Evolutionary conservation across 495 filamentous ascomycete genomes (phyloP).

Genomic region (Halenospora varia): DNA sequence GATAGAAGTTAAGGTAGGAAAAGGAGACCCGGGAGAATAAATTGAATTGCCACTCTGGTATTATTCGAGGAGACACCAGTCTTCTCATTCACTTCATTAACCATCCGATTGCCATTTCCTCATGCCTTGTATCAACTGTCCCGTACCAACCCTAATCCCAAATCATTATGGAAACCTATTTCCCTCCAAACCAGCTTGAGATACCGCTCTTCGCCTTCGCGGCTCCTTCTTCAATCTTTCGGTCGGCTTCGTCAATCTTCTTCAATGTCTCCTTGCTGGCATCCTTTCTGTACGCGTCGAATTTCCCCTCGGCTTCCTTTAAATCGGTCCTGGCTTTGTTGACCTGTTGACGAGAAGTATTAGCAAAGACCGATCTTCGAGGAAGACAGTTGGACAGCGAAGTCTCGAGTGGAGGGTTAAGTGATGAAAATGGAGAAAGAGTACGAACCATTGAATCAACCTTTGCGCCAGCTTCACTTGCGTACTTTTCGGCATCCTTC

Average conservation of each 20-base stretch:
- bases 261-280: constrained; percentile 56
- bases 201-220: constrained; percentile 74
- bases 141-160: no score
- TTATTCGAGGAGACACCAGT: no score
- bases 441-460: constrained; percentile 52
- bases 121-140: no score
- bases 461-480: constrained; percentile 47
- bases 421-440: background rate
- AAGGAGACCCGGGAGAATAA: no score
- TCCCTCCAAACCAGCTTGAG: constrained; percentile 76
- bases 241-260: constrained; percentile 70
- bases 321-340: constrained; percentile 56
- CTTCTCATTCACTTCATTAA: no score
- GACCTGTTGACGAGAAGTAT: constrained; percentile 43
- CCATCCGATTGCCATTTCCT: background rate
- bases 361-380: background rate
- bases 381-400: background rate
- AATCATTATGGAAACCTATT: no score
- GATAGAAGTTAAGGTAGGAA: no score
- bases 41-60: no score
- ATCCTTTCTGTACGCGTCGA: constrained; percentile 56
- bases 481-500: constrained; percentile 46
- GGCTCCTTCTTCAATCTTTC: constrained; percentile 71
- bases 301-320: constrained; percentile 47
- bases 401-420: background rate